A percentile compares a stretch with the other conserved stretches of the same genome.
phyloP scores from a whole-genome alignment of 176 grass and related monocot species.

The Stipa capillata region DNA sequence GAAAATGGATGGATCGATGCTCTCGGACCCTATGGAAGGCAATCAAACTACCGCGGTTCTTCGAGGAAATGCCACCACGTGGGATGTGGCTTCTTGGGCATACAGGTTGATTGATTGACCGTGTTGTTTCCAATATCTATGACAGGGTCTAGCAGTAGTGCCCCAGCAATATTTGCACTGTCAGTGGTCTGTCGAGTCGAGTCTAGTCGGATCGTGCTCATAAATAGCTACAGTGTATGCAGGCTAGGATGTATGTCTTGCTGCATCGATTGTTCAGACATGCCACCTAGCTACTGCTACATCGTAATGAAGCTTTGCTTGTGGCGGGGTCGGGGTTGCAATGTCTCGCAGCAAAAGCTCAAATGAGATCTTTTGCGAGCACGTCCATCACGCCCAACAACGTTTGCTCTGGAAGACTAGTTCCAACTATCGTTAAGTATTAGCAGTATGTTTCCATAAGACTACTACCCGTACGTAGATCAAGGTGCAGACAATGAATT shows the following conservation, averaged over 20 bases:
- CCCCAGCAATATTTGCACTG: not conserved
- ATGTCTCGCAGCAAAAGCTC: too few species aligned
- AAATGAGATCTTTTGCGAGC: too few species aligned
- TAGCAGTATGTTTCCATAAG: not conserved
- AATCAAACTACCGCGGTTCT: not conserved
- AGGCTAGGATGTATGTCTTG: not conserved
- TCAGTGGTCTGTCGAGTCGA: not conserved
- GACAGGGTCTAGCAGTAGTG: not conserved
- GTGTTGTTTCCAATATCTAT: not conserved
- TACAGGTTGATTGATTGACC: not conserved
- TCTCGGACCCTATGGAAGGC: not conserved
- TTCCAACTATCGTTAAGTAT: not conserved
- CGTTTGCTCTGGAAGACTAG: not conserved
- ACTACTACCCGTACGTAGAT: not conserved
- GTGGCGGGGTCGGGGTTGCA: too few species aligned
- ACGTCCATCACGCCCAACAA: too few species aligned
- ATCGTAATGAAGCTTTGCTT: too few species aligned
- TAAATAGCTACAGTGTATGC: not conserved
- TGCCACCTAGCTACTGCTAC: not conserved
- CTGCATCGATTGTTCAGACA: not conserved
- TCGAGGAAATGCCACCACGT: not conserved
- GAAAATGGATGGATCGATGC: not conserved
- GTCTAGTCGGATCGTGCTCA: not conserved
- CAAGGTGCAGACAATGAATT: not conserved
- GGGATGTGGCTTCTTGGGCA: not conserved